Evolutionary conservation across 345 rosid species (phyloP).

Genomic region (Zanthoxylum bungeanum): DNA sequence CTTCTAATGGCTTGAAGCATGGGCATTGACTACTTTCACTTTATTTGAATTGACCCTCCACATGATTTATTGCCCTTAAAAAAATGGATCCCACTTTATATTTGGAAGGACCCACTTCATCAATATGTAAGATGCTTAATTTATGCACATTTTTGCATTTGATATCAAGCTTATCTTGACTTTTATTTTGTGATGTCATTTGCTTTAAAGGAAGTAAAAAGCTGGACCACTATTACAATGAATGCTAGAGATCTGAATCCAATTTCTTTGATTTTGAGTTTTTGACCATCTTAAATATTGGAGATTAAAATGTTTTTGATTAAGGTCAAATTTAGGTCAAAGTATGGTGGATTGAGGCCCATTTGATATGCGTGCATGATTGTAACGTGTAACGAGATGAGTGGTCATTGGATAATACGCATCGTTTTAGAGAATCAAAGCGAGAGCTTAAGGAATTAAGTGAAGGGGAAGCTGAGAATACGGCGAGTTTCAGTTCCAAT

Average conservation of each 20-base stretch:
- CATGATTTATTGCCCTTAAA: background rate
- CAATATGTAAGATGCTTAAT: background rate
- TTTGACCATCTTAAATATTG: background rate
- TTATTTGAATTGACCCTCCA: conserved; percentile 8
- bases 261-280: background rate
- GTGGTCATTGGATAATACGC: conserved; percentile 1
- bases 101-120: background rate
- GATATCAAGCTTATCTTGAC: conserved; percentile 18
- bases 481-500: conserved; percentile 49
- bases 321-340: background rate
- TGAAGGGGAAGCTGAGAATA: conserved; percentile 26
- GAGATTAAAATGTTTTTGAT: background rate
- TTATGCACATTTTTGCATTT: background rate
- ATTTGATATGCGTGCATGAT: background rate
- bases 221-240: background rate
- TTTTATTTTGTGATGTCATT: background rate
- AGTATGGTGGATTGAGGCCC: background rate
- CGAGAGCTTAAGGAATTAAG: background rate
- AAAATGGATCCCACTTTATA: background rate
- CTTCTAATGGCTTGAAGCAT: background rate
- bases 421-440: background rate
- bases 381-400: conserved; percentile 9
- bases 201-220: background rate
- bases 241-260: background rate
- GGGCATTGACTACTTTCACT: background rate